A percentile compares a stretch with the other conserved stretches of the same genome.
phyloP scores from a whole-genome alignment of 768 basidiomycete genomes.

The Lentinula lateritia region DNA sequence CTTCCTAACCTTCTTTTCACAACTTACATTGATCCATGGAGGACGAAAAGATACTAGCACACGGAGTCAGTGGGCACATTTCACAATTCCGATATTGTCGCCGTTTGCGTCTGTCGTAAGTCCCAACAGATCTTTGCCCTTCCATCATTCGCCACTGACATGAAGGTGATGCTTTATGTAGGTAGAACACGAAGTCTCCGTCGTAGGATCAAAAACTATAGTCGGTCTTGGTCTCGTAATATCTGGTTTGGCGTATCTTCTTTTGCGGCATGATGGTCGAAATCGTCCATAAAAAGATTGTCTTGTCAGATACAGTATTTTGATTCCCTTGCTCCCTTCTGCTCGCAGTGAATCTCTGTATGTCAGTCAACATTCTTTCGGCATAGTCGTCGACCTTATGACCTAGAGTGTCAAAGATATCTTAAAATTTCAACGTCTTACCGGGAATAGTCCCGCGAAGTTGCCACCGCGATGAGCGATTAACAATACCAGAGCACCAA shows the following conservation, averaged over 20 bases:
- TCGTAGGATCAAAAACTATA: conserved; percentile 46
- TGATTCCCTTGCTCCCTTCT: not conserved
- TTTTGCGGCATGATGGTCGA: conserved; percentile 27
- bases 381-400: too few species aligned
- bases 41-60: conserved; percentile 15
- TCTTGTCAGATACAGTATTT: not conserved
- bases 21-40: conserved; percentile 23
- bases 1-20: conserved; percentile 29
- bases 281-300: not conserved
- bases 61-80: conserved; percentile 41
- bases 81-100: conserved; percentile 74
- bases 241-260: conserved; percentile 35
- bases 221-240: conserved; percentile 31
- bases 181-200: conserved; percentile 74
- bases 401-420: too few species aligned
- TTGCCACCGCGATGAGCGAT: too few species aligned
- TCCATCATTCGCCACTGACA: not conserved
- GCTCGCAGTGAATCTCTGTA: too few species aligned
- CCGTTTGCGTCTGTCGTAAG: conserved; percentile 75
- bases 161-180: conserved; percentile 16
- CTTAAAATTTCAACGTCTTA: too few species aligned
- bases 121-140: conserved; percentile 1
- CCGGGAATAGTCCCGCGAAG: too few species aligned
- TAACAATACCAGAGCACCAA: too few species aligned
- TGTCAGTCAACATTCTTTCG: too few species aligned